Base-by-base conservation (phyloP, 306 rosid genomes). In the Sindora glabra region DNA sequence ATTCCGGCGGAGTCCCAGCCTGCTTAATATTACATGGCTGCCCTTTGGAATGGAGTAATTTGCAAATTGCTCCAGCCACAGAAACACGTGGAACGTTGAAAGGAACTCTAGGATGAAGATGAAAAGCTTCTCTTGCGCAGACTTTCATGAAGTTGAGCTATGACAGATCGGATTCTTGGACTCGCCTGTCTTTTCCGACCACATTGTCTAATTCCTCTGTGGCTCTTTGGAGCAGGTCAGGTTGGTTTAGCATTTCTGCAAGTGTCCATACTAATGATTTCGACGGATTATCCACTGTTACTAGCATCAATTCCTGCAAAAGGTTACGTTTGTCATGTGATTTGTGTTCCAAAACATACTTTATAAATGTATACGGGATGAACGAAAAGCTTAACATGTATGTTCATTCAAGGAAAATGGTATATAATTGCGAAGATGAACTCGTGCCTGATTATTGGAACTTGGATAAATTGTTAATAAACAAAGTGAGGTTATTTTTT, bases 21-120 rank as follows among this genome's bases (percentile, higher is more conserved):
- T 57, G 26, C 71, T 74, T 2, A 74, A 48, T 11, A 68, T 3
- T 7, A 74, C 56, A 13, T 38, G 25, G 11, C 79, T 75, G 0
- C 72, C 68, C 16, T 75, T 69, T 2, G 71, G 64, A 54, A 75
- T 63, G 59, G 57, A 63, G 60, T 69, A 57, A 32, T n/a, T n/a
- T n/a, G n/a, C n/a, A n/a, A n/a, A n/a, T n/a, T n/a, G n/a, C n/a
- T n/a, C 59, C 72, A 4, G 64, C 56, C 1, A 75, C 72, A 8
- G 76, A 12, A 13, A 49, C 32, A 24, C 63, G 75, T 46, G 80
- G 72, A 23, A 49, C 15, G 24, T 63, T 69, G 30, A 75, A 70
- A 0, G 73, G 64, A 3, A 55, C 53, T 13, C 69, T 29, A 10
- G 73, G 81, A 29, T 75, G 80, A 22, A 64, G 49, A n/a, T n/a